Evolutionary conservation across 2,329 filamentous ascomycete species (phyloP).

Genomic region (Pyrenophora teres): DNA sequence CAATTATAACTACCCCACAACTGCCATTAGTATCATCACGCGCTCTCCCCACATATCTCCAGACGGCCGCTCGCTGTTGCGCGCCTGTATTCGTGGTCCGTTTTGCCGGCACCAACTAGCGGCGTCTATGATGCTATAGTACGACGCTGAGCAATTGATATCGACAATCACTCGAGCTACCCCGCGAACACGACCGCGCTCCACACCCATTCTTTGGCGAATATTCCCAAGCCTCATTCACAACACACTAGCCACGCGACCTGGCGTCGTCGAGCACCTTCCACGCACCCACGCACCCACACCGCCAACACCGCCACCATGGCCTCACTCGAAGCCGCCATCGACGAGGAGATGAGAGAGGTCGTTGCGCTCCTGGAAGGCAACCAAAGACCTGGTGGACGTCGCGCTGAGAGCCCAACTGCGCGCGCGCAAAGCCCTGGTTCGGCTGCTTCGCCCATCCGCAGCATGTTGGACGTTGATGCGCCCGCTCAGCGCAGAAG

Average conservation of each 20-base stretch:
- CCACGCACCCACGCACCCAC: neutral
- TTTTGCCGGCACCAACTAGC: slow-evolving; percentile 14
- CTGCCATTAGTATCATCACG: slow-evolving; percentile 25
- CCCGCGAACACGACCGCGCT: slow-evolving; percentile 26
- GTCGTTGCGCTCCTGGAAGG: slow-evolving; percentile 71
- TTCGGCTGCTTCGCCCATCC: slow-evolving; percentile 60
- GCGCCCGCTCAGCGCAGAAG: slow-evolving; percentile 39
- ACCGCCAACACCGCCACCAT: slow-evolving; percentile 50
- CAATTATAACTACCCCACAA: slow-evolving; percentile 32
- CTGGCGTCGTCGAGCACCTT: neutral
- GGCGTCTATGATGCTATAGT: slow-evolving; percentile 28
- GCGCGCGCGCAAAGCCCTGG: slow-evolving; percentile 62
- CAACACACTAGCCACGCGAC: slow-evolving; percentile 15
- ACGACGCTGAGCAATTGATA: slow-evolving; percentile 15
- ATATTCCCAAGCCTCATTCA: slow-evolving; percentile 6
- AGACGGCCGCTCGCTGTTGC: slow-evolving; percentile 14
- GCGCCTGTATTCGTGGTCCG: slow-evolving; percentile 12
- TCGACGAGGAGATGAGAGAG: slow-evolving; percentile 77
- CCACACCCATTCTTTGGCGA: slow-evolving; percentile 5
- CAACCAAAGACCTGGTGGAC: slow-evolving; percentile 30
- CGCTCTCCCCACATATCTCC: slow-evolving; percentile 22
- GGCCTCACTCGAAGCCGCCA: slow-evolving; percentile 72
- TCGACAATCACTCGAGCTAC: slow-evolving; percentile 20
- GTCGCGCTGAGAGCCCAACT: slow-evolving; percentile 36
- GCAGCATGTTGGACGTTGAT: slow-evolving; percentile 48